Base-by-base conservation (phyloP, 768 basidiomycete genomes). In the Coprinopsis marcescibilis region DNA sequence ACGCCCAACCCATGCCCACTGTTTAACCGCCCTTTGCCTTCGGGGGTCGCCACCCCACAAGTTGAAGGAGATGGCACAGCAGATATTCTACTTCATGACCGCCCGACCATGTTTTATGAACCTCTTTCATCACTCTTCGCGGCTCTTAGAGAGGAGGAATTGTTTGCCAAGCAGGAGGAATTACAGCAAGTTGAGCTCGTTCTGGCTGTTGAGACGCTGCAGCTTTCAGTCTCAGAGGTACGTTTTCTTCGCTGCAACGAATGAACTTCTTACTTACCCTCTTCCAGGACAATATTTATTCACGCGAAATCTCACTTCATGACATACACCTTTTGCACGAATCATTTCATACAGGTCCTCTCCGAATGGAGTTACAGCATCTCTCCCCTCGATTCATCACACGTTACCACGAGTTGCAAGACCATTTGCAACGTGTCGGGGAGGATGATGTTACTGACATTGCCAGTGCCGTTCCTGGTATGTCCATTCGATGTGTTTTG, bases 51-150 rank as follows among this genome's bases (percentile, higher is more conserved):
- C 59, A 50, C 27, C 62, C 36, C 54, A 29, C n/a, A 50, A 35
- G 15, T 30, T 34, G 10, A 44, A 30, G 51, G 50, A n/a, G 44
- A 49, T 19, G 48, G 43, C 17, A 19, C 33, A 3, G 26, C 63
- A 25, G 58, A 63, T n/a, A 58, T 86, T 4, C 65, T 89, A 39
- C 70, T 90, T 48, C 73, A 78, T 37, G 67, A 78, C 48, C 72
- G 66, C 14, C 85, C 86, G 2, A 84, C 79, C 3, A 67, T 89
- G 5, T 90, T 86, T 61, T 89, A 89, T 55, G 86, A 89, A 59
- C 80, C 86, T 23, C 58, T 90, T 37, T 76, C 74, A 34, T 70
- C 64, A 47, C 76, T 89, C 15, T 89, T 89, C 55, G 82, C 82
- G 46, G 83, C 81, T 46, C 65, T 90, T 34, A 82, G 85, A 24